Conservation (phyloP, 192 early-diverging fungal species). For the Linnemannia exigua region DNA sequence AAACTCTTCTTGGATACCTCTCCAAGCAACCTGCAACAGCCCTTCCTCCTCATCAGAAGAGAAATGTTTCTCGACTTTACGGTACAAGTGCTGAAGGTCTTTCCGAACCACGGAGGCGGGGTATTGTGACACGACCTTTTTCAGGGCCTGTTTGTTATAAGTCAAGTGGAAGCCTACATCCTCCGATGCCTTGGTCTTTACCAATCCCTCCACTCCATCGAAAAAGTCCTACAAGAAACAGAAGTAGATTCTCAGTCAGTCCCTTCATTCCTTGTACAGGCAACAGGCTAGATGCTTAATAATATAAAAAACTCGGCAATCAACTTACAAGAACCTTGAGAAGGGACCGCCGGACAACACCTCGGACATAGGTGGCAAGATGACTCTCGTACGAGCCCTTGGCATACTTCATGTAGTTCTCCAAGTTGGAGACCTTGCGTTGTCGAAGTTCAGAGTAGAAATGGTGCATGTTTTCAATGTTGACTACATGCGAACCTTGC, state of each 20-base stretch:
- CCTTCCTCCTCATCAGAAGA: slow-evolving; percentile 85
- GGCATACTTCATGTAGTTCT: slow-evolving; percentile 87
- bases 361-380: slow-evolving; percentile 87
- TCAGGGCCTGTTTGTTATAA: slow-evolving; percentile 86
- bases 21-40: slow-evolving; percentile 91
- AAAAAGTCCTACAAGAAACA: slow-evolving; percentile 86
- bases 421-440: slow-evolving; percentile 79
- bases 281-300: not conserved
- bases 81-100: slow-evolving; percentile 85
- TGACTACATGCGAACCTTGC: slow-evolving; percentile 80
- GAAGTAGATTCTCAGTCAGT: not conserved
- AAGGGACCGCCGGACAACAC: slow-evolving; percentile 90
- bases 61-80: slow-evolving; percentile 96
- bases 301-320: not conserved
- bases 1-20: slow-evolving; percentile 90
- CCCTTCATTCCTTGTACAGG: not conserved
- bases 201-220: slow-evolving; percentile 91
- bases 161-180: slow-evolving; percentile 87
- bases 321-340: slow-evolving; percentile 81
- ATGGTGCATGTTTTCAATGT: slow-evolving; percentile 95
- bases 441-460: slow-evolving; percentile 85
- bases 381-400: slow-evolving; percentile 86
- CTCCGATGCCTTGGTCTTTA: slow-evolving; percentile 80
- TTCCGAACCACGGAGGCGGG: slow-evolving; percentile 87
- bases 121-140: slow-evolving; percentile 88